Percentiles rank a stretch among this genome's conserved stretches.
Evolutionary conservation across 2,329 filamentous ascomycete species (phyloP).

Genomic region (Akanthomyces dipterigenus): DNA sequence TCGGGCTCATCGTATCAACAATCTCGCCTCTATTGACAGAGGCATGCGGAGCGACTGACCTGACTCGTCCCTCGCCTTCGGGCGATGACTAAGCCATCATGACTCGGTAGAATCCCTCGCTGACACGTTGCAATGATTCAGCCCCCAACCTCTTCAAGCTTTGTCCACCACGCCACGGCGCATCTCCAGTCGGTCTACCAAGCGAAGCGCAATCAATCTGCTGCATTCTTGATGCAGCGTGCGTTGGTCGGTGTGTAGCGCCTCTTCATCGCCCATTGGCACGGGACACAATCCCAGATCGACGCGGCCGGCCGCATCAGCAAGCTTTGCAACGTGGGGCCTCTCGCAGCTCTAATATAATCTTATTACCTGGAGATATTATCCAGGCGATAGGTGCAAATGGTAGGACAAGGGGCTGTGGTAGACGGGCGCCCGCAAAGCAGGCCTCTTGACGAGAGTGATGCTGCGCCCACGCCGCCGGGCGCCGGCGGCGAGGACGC

Average conservation of each 20-base stretch:
- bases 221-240: not conserved
- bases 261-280: not conserved
- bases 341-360: no score
- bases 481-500: not conserved
- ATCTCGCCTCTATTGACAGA: no score
- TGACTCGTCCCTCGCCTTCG: no score
- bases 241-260: not conserved
- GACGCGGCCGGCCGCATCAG: no score
- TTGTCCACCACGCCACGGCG: not conserved
- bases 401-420: not conserved
- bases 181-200: not conserved
- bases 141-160: not conserved
- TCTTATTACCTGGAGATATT: not conserved
- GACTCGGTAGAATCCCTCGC: not conserved
- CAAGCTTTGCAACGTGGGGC: no score
- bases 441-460: slow-evolving; percentile 4
- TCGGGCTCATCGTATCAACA: no score
- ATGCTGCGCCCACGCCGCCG: not conserved
- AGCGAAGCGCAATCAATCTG: not conserved
- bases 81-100: not conserved
- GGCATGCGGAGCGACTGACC: no score
- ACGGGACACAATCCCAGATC: no score
- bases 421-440: not conserved
- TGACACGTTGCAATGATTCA: not conserved
- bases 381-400: not conserved